Base-by-base conservation (phyloP, 805 yeast species). In the Ogataea parapolymorpha region DNA sequence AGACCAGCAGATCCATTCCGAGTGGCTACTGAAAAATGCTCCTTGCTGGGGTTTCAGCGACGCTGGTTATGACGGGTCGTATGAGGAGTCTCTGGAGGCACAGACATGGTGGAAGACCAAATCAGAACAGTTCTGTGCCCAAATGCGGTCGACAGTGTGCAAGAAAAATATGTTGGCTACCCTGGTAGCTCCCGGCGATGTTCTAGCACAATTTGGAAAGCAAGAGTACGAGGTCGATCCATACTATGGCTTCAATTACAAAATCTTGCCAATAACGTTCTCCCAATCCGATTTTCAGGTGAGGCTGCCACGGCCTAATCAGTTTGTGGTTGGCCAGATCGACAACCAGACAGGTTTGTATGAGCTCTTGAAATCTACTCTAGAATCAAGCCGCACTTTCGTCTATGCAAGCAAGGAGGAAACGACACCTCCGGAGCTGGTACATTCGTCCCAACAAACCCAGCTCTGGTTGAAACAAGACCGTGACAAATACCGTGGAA, bases 401-500 rank as follows among this genome's bases (percentile, higher is more conserved):
- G 58, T 64, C 10, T 67, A 57, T 31, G 49, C 63, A 1, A 52
- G 70, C 2, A 64, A 63, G 41, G 58, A 56, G 3, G 49, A 55
- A 0, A 51, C 56, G 32, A 38, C 52, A 2, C 34, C 46, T 1
- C 82, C 84, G 0, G 49, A 49, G 10, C 53, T 77, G 8, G 42
- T 68, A 1, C 56, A 59, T 15, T 55, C 56, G 37, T 63, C 68
- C 20, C 39, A 54, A 0, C 50, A 55, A 5, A 65, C 65, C 45
- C 81, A 81, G 41, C 44, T 77, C 29, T 82, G 88, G 88, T 53
- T 63, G 5, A 70, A 74, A 42, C 38, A 48, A 14, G 79, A 75
- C 35, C 54, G 58, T 3, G 32, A 37, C 15, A 44, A 43, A 13
- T 59, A 22, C 51, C 60, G 45, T 24, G 60, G 65, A 2, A 71